Evolutionary conservation across 1,284 basidiomycete species (phyloP).

Genomic region (Ceratobasidium sp.): DNA sequence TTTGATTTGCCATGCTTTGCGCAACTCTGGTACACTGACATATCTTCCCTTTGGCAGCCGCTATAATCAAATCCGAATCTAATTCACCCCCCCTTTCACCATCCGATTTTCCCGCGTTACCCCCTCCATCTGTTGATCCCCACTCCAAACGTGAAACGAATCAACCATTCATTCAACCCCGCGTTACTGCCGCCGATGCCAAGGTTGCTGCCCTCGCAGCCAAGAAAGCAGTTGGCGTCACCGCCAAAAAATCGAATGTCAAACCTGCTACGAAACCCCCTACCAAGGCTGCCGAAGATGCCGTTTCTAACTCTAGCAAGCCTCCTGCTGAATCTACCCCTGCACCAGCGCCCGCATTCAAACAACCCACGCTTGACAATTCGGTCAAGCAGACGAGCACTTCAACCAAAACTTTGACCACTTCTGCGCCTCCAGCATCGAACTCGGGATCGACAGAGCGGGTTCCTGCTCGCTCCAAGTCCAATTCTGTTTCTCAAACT

Average conservation of each 20-base stretch:
- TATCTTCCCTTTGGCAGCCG: conserved; percentile 51
- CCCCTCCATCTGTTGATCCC: conserved; percentile 43
- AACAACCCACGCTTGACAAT: neutral
- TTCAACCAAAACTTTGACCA: neutral
- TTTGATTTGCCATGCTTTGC: conserved; percentile 65
- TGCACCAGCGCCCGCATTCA: neutral
- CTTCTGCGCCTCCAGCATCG: neutral
- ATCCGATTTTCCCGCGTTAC: conserved; percentile 74
- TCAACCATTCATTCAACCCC: conserved; percentile 35
- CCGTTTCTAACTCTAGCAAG: neutral
- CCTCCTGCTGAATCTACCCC: neutral
- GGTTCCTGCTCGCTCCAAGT: neutral
- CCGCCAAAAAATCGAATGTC: conserved; percentile 14
- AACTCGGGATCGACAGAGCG: conserved; percentile 23
- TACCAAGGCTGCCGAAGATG: conserved; percentile 13
- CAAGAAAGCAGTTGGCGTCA: conserved; percentile 27
- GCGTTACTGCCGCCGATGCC: conserved; percentile 26
- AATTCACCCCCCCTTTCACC: conserved; percentile 59
- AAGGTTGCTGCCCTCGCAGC: conserved; percentile 20
- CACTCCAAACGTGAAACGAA: conserved; percentile 38
- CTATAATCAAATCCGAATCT: conserved; percentile 49
- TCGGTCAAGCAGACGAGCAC: neutral
- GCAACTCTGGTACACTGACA: conserved; percentile 70
- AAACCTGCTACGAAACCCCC: conserved; percentile 23
- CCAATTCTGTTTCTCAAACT: neutral